A percentile compares a stretch with the other conserved stretches of the same genome.
Conservation (phyloP, 805 yeast genomes). For the Cyberlindnera maritima region DNA sequence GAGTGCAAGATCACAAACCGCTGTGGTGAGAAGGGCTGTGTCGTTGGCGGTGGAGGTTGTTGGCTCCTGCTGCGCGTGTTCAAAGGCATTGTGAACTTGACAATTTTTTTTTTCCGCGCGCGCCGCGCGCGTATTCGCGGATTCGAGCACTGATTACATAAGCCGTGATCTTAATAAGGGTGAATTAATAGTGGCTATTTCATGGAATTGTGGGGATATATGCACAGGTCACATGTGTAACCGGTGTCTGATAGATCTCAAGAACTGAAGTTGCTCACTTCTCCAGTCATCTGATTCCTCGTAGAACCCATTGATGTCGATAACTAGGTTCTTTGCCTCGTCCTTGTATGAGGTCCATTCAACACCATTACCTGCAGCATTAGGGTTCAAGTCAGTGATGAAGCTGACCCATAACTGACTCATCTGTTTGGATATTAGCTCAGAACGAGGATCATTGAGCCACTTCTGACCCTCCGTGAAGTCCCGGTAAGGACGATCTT, state of each 20-base stretch:
- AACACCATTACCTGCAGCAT: constrained; percentile 5
- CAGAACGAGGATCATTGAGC: constrained; percentile 5
- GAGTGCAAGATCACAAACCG: neutral
- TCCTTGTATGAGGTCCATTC: constrained; percentile 4
- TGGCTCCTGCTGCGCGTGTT: neutral
- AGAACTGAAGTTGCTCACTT: neutral
- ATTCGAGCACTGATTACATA: neutral
- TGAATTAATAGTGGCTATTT: too few relatives aligned
- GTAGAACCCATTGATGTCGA: constrained; percentile 10
- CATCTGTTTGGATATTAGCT: constrained; percentile 4
- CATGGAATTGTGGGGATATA: too few relatives aligned
- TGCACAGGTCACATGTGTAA: constrained; percentile 7
- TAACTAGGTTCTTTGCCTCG: constrained; percentile 5
- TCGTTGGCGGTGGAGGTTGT: neutral
- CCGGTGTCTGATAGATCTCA: constrained; percentile 2
- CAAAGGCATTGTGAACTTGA: constrained; percentile 5
- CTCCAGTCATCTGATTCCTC: constrained; percentile 8
- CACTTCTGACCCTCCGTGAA: constrained; percentile 11
- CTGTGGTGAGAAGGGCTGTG: neutral
- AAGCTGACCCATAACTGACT: constrained; percentile 12
- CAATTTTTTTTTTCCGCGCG: constrained; percentile 4
- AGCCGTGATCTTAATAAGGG: too few relatives aligned
- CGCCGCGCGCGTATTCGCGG: constrained; percentile 1
- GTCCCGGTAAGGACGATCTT: constrained; percentile 2
- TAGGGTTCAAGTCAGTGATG: constrained; percentile 12